These are phyloP conservation scores for Prunus dulcis DNA, from an alignment of 306 rosid genomes.

Conservation along the genomic window DNA sequence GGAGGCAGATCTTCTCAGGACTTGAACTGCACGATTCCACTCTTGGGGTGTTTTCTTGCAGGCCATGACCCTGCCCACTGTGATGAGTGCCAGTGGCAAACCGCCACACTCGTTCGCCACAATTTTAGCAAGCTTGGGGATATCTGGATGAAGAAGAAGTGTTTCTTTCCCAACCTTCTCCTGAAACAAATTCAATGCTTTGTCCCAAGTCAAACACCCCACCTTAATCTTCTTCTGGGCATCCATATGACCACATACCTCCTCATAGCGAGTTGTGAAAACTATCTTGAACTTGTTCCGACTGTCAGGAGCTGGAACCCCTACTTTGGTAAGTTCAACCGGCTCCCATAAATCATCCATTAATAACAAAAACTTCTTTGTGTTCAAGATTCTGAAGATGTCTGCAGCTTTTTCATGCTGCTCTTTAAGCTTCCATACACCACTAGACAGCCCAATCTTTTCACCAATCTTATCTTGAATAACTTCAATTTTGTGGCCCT, in stretches of 20 bases:
- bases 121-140: background rate
- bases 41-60: background rate
- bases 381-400: background rate
- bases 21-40: constrained; percentile 13
- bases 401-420: background rate
- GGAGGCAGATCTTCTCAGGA: background rate
- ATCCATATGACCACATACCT: constrained; percentile 28
- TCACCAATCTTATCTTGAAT: no score
- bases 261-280: constrained; percentile 24
- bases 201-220: background rate
- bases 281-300: constrained; percentile 12
- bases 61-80: constrained; percentile 16
- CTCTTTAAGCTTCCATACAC: background rate
- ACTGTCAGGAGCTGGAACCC: background rate
- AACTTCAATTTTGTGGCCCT: no score
- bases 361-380: constrained; percentile 11
- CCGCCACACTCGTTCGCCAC: constrained; percentile 13
- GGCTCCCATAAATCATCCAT: constrained; percentile 22
- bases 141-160: background rate
- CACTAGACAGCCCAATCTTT: background rate
- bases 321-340: background rate
- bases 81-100: constrained; percentile 15
- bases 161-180: background rate
- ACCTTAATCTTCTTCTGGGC: constrained; percentile 9
- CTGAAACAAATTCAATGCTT: constrained; percentile 20